Evolutionary conservation across 2,329 filamentous ascomycete genomes (phyloP).

Genomic region (Penicillium sp.): DNA sequence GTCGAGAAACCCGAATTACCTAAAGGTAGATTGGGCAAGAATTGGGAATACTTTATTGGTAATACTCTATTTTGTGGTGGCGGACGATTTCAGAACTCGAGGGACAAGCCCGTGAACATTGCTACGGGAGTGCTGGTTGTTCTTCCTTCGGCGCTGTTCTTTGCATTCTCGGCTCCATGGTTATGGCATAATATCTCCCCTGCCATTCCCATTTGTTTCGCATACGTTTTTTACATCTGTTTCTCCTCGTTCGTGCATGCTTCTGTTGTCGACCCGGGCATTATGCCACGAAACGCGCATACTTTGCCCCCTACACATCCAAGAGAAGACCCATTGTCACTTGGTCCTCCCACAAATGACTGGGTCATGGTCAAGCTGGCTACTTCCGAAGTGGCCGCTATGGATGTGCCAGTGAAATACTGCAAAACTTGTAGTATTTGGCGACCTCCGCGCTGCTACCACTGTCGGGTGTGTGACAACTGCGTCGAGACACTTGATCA

Average conservation of each 20-base stretch:
- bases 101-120: constrained; percentile 83
- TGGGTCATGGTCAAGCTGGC: constrained; percentile 89
- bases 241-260: constrained; percentile 93
- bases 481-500: constrained; percentile 97
- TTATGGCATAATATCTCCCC: constrained; percentile 84
- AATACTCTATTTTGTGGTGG: constrained; percentile 88
- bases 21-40: constrained; percentile 58
- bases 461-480: constrained; percentile 95
- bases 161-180: constrained; percentile 77
- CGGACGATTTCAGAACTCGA: constrained; percentile 83
- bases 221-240: constrained; percentile 86
- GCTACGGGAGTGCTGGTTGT: constrained; percentile 78
- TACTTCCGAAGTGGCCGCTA: constrained; percentile 71
- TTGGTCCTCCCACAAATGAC: constrained; percentile 84
- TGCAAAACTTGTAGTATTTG: constrained; percentile 98
- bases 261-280: constrained; percentile 87
- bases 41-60: constrained; percentile 89
- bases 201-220: constrained; percentile 84
- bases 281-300: constrained; percentile 88
- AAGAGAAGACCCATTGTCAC: constrained; percentile 73
- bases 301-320: constrained; percentile 74
- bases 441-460: constrained; percentile 91
- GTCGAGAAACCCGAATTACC: constrained; percentile 40
- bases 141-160: constrained; percentile 77
- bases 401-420: constrained; percentile 98